These are phyloP conservation scores for Talaromyces sp. DNA, from an alignment of 2,329 filamentous ascomycete species.

Conservation along the genomic window DNA sequence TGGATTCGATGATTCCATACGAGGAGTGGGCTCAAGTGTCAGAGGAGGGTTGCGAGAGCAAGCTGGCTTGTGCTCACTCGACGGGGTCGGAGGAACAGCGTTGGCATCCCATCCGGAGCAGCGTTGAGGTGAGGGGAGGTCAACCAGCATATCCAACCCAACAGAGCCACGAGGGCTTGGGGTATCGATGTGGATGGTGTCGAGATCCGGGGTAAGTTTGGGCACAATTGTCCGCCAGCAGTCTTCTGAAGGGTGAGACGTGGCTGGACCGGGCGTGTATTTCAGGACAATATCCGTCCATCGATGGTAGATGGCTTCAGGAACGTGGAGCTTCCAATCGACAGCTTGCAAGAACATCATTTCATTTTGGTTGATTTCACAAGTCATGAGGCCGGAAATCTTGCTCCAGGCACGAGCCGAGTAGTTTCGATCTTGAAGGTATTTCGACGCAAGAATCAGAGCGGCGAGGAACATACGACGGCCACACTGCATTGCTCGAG, in stretches of 20 bases:
- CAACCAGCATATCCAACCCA: constrained; percentile 21
- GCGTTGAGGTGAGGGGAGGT: constrained; percentile 26
- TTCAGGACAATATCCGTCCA: constrained; percentile 92
- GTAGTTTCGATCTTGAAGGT: constrained; percentile 95
- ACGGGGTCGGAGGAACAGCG: constrained; percentile 15
- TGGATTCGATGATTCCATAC: constrained; percentile 32
- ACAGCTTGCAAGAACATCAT: constrained; percentile 84
- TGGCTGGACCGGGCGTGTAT: constrained; percentile 59
- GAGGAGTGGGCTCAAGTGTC: constrained; percentile 46
- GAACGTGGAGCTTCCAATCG: constrained; percentile 91
- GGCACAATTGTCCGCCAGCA: constrained; percentile 47
- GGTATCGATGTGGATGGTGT: constrained; percentile 38
- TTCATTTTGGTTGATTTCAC: constrained; percentile 96
- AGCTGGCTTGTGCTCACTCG: constrained; percentile 23
- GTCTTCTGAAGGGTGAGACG: constrained; percentile 28
- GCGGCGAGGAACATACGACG: constrained; percentile 96
- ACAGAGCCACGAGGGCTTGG: constrained; percentile 22
- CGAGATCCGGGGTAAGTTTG: constrained; percentile 52
- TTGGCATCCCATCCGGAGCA: constrained; percentile 15
- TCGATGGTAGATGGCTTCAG: constrained; percentile 78
- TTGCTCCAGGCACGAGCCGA: constrained; percentile 98
- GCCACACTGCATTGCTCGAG: constrained; percentile 84
- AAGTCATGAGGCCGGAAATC: constrained; percentile 89
- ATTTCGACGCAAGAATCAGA: constrained; percentile 93
- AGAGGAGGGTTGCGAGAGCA: constrained; percentile 33